Base-by-base conservation (phyloP, 2,329 filamentous ascomycete genomes). In the Microdochium paspali region DNA sequence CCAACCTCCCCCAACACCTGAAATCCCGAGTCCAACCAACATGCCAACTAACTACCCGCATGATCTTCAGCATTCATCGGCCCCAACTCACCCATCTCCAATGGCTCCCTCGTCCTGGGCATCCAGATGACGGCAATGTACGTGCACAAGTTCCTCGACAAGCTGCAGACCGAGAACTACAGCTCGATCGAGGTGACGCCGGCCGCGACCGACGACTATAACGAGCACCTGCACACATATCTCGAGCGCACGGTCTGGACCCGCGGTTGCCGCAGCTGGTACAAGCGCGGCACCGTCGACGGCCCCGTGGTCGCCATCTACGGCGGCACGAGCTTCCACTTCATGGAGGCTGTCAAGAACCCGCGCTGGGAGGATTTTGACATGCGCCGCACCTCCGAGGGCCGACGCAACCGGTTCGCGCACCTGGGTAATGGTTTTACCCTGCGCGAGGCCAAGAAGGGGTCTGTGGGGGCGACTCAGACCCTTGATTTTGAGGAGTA, bases 391-490 rank as follows among this genome's bases (percentile, higher is more conserved):
- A 18, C 10, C 6, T 9, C 15, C 9, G 10, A 20, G 50, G 55
- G 60, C 20, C 59, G 62, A 48, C 56, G 56, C 42, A 69, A 69
- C 51, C 54, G 62, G 9, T 69, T 66, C 51, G 63, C 62, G 10
- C 68, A 62, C 51, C 53, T 68, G 25, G 61, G 60, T 13, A 63
- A 71, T 59, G 70, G 71, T 24, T 40, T 40, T 20, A 40, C 35
- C 7, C 26, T 28, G 31, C 31, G 31, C 15, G 31, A 35, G 31
- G 15, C 10, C 10, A 35, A n/a, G 15, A 35, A 35, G 31, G 31
- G 18, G 31, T 35, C 31, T 9, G n/a, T 35, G 7, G 31, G 31
- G 10, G 31, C 31, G 31, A 35, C 31, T 13, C 31, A 35, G 31
- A 35, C 31, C 10, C 31, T 35, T 5, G 31, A 35, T n/a, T 35